phyloP scores from a whole-genome alignment of 441 rosid genomes.

The Theobroma grandiflorum region DNA sequence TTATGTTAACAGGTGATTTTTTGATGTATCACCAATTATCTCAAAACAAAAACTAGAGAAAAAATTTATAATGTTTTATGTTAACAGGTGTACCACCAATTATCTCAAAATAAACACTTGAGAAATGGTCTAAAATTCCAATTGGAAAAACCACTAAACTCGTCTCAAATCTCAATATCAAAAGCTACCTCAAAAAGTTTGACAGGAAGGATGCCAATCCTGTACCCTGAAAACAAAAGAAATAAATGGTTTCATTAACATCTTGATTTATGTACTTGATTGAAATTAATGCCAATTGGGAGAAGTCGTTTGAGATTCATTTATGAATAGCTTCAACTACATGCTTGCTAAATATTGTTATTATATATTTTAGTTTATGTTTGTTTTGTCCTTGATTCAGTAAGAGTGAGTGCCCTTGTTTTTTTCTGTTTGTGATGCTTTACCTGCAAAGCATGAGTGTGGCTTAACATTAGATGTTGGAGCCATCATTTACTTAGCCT shows the following conservation, averaged over 20 bases:
- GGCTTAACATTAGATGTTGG: background rate
- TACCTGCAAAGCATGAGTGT: background rate
- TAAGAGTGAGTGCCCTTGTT: background rate
- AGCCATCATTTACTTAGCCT: background rate
- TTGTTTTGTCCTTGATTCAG: background rate
- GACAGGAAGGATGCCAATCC: background rate
- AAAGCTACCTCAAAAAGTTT: background rate
- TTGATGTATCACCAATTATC: background rate
- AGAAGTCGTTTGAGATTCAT: background rate
- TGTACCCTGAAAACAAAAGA: no score
- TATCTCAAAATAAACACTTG: background rate
- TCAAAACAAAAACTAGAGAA: background rate
- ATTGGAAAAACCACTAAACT: background rate
- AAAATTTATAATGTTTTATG: no score
- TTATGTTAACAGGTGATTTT: no score
- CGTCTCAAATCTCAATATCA: background rate
- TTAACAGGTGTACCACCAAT: background rate
- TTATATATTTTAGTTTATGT: background rate
- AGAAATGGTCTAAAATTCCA: background rate
- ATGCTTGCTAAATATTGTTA: no score
- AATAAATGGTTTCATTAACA: background rate
- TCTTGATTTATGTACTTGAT: background rate
- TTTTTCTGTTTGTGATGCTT: constrained; percentile 6
- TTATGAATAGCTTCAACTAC: background rate
- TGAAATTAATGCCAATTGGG: background rate